Percentiles rank a stretch among this genome's conserved stretches.
phyloP scores from a whole-genome alignment of 495 filamentous ascomycete genomes.

The Hyphodiscus hymeniophilus region DNA sequence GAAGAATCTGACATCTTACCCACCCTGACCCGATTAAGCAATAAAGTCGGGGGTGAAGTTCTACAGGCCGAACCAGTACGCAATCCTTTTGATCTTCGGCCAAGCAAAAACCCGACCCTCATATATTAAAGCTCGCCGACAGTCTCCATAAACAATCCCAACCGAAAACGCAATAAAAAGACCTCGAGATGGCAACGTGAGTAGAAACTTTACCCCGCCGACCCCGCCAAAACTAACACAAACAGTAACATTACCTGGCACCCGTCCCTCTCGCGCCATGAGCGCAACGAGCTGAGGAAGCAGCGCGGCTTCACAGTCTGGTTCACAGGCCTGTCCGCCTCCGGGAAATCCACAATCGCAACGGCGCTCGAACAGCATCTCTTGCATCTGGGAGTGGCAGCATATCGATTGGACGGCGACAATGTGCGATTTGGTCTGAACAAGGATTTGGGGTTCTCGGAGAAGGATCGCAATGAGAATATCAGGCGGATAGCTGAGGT shows the following conservation, averaged over 20 bases:
- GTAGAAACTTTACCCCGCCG: conserved; percentile 21
- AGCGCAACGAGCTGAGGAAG: conserved; percentile 70
- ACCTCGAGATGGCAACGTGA: conserved; percentile 28
- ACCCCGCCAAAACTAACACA: conserved; percentile 19
- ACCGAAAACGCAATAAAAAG: neutral
- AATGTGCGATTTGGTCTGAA: conserved; percentile 98
- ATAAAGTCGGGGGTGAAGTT: no score
- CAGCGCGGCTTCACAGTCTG: conserved; percentile 93
- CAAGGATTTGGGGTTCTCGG: conserved; percentile 91
- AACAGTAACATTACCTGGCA: conserved; percentile 98
- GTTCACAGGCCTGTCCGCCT: conserved; percentile 93
- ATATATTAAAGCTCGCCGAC: no score
- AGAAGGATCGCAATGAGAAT: conserved; percentile 92
- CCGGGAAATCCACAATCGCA: conserved; percentile 92
- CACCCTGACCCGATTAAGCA: no score
- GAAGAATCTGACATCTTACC: no score
- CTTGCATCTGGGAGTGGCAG: conserved; percentile 68
- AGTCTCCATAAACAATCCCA: neutral
- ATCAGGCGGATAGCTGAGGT: conserved; percentile 91
- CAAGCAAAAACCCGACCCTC: no score
- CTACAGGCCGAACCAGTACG: no score
- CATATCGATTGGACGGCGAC: conserved; percentile 95
- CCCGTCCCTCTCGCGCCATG: conserved; percentile 72
- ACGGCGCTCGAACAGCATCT: conserved; percentile 94
- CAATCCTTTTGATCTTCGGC: no score